phyloP scores from a whole-genome alignment of 2,329 filamentous ascomycete genomes.

The Aspergillus niger region DNA sequence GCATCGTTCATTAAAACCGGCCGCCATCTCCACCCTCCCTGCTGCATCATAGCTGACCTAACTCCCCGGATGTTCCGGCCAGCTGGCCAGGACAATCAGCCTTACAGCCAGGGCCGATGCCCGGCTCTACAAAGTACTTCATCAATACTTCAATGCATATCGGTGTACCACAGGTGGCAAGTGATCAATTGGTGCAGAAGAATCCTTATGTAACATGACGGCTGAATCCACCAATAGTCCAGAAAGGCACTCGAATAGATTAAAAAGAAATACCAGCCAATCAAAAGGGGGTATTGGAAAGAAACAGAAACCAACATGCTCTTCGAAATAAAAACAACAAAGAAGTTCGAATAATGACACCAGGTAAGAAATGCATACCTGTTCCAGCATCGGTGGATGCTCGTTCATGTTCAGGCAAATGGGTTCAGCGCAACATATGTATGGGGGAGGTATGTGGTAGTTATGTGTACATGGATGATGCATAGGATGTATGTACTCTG shows the following conservation, averaged over 20 bases:
- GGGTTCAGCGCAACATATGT: constrained; percentile 6
- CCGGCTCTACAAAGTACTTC: not conserved
- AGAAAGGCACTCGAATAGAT: not conserved
- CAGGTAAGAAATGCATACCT: constrained; percentile 1
- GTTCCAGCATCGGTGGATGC: constrained; percentile 1
- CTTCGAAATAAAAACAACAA: not conserved
- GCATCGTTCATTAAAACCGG: not conserved
- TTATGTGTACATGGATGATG: constrained; percentile 15
- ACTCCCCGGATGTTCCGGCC: not conserved
- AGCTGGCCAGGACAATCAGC: not conserved
- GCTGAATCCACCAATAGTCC: constrained; percentile 8
- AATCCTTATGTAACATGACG: constrained; percentile 7
- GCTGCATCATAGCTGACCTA: not conserved
- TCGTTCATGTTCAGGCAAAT: not conserved
- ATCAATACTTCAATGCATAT: not conserved
- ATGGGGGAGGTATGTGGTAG: constrained; percentile 9
- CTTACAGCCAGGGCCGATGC: not conserved
- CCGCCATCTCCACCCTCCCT: not conserved
- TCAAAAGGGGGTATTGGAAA: constrained; percentile 21
- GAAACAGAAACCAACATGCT: constrained; percentile 7
- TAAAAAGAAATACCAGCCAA: constrained; percentile 15
- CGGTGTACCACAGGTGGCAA: not conserved
- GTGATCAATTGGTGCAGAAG: constrained; percentile 1
- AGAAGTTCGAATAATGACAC: not conserved
- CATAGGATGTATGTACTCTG: constrained; percentile 12